Evolutionary conservation across 768 basidiomycete species (phyloP), one percentile per base, ranked within the genome.

Genomic region (Multifurca ochricompacta): DNA sequence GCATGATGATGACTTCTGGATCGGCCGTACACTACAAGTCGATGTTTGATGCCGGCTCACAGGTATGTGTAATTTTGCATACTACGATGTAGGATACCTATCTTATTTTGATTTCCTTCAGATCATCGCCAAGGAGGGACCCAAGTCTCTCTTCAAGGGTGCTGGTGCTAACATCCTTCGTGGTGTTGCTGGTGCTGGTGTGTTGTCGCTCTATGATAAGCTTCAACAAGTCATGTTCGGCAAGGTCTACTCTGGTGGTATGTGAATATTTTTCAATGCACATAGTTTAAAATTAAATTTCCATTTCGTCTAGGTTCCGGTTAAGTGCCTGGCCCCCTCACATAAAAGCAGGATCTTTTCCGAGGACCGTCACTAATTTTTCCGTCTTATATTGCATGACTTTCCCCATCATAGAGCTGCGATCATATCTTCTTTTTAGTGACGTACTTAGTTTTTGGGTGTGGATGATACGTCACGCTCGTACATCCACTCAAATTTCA

Each of bases 1-100:
- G 96, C 65, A 99, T 99, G 96, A 99, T 99, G 96, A 98, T 98
- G 95, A 98, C 96, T 34, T 97, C 95, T 21, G 96, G 95, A 65
- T 86, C 83, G 66, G 81, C 81, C 66, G 83, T 87, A 58, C 93
- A 97, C 85, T 98, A 98, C 86, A 95, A 94, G 81, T 91, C 89
- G 64, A 97, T 97, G 93, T 87, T 95, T 72, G 94, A 98, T 67
- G 94, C 94, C 68, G 91, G 83, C 58, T 80, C 87, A 28, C 91
- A 96, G 59, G 60, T 51, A 50, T 25, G 51, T 50, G 11, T 4
- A 0, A 1, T 36, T 27, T 36, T 16, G 13, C 1, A 25, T 18
- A 6, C 23, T n/a, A 4, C 3, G n/a, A 3, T 8, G 11, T 32
- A 21, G 3, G 4, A 2, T 25, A 16, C 4, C 2, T 11, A 30